Base-by-base conservation (phyloP, 2,329 filamentous ascomycete species). In the Aspergillus sp. region DNA sequence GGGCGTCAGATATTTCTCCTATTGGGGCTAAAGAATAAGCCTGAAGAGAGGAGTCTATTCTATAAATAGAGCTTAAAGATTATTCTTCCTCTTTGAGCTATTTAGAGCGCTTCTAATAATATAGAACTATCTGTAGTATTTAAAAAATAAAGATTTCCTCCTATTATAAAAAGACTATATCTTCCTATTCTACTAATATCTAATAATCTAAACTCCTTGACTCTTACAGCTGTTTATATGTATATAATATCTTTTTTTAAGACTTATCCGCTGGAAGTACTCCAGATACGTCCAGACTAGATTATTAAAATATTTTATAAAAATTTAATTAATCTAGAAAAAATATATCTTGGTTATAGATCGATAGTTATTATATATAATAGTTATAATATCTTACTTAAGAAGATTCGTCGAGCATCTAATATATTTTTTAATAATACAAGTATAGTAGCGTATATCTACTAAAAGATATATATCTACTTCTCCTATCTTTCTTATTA, bases 301-400 rank as follows among this genome's bases (percentile, higher is more conserved):
- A 52, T 52, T 20, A 31, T 52, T 36, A 52, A 39, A 36, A 52
- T 31, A 18, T 52, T n/a, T n/a, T n/a, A 52, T n/a, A n/a, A 52
- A 39, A 52, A 52, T 36, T 11, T 52, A 32, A 31, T 52, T 6
- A 52, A 52, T 18, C 51, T 52, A 4, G 26, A 52, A 31, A 31
- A 52, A 52, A 16, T 18, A 16, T 52, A 52, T 10, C 26, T 52
- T 6, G 31, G 51, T 6, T 18, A 36, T 6, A 52, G 32, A 36
- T 52, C 51, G 31, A 31, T 52, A 11, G 31, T 52, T 11, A 6
- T 52, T 4, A 18, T n/a, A 22, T 52, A 52, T 11, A n/a, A 39
- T 31, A 52, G 29, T 18, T 52, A 39, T 4, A 4, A 31, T 52
- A 52, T 52, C 32, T 16, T n/a, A 20, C 31, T 52, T 1, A 2